These are phyloP conservation scores for Aristolochia fimbriata DNA, from an alignment of 164 flowering plant genomes.

Conservation along the genomic window DNA sequence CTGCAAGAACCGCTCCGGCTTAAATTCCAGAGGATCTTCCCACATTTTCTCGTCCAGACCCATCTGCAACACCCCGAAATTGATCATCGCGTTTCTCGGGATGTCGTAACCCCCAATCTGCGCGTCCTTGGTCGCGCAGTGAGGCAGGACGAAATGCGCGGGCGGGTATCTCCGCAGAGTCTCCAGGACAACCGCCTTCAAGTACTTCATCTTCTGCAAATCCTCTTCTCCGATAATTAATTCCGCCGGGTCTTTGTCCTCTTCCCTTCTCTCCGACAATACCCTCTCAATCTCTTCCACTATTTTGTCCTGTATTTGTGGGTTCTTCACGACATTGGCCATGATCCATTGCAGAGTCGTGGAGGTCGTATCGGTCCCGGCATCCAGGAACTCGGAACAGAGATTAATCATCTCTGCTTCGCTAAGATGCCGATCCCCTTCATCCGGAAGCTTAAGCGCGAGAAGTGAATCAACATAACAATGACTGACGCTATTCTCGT, in stretches of 20 bases:
- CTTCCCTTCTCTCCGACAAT: constrained; percentile 3
- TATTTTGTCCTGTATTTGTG: constrained; percentile 20
- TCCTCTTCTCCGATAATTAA: constrained; percentile 21
- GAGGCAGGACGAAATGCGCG: constrained; percentile 24
- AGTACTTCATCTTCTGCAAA: constrained; percentile 19
- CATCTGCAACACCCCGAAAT: constrained; percentile 24
- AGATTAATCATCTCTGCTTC: constrained; percentile 22
- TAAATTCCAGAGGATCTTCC: constrained; percentile 26
- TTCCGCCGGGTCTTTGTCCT: constrained; percentile 5
- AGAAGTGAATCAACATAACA: constrained; percentile 21
- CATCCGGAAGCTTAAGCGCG: constrained; percentile 16
- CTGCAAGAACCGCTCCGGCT: constrained; percentile 31
- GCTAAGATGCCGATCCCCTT: constrained; percentile 17
- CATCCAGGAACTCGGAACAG: constrained; percentile 25
- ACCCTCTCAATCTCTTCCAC: constrained; percentile 19
- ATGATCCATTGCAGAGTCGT: constrained; percentile 26
- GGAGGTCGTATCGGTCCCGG: constrained; percentile 26
- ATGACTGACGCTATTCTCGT: background rate
- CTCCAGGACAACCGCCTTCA: constrained; percentile 29
- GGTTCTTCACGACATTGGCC: constrained; percentile 27
- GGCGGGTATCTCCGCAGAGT: constrained; percentile 32
- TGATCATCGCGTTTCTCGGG: constrained; percentile 21
- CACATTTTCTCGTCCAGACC: constrained; percentile 17
- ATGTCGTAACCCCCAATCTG: constrained; percentile 14
- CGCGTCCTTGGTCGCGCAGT: constrained; percentile 9